phyloP scores from a whole-genome alignment of 768 basidiomycete genomes.

The Epithele typhae region DNA sequence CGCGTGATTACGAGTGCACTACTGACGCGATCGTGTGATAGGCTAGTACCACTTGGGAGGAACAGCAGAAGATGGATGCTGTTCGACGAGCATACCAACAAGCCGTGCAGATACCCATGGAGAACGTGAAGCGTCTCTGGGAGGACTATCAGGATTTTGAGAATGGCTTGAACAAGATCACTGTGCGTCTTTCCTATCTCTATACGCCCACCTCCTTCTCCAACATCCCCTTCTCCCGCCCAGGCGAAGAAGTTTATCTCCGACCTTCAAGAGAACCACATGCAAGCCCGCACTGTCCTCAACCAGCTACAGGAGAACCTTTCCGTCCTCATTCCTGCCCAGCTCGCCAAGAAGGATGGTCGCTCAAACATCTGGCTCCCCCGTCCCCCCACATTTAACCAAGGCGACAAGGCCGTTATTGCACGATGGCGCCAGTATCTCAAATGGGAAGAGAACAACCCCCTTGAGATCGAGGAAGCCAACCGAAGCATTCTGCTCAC shows the following conservation, averaged over 20 bases:
- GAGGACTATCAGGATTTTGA: constrained; percentile 92
- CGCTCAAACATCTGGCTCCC: constrained; percentile 56
- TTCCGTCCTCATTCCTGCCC: constrained; percentile 52
- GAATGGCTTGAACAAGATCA: constrained; percentile 82
- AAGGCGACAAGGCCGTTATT: constrained; percentile 69
- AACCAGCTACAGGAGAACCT: constrained; percentile 74
- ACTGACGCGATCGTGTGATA: constrained; percentile 15
- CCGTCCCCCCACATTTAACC: constrained; percentile 65
- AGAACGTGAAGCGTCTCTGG: constrained; percentile 92
- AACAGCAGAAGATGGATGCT: constrained; percentile 92
- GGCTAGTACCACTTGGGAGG: constrained; percentile 88
- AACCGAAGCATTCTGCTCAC: constrained; percentile 62
- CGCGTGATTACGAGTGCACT: neutral
- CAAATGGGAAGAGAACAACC: constrained; percentile 95
- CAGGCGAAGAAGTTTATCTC: constrained; percentile 94
- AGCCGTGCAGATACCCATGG: constrained; percentile 90
- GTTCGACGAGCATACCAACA: constrained; percentile 90
- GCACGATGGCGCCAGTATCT: constrained; percentile 88
- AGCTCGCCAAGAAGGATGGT: constrained; percentile 37
- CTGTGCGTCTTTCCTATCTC: constrained; percentile 36
- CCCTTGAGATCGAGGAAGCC: constrained; percentile 85
- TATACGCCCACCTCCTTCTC: too few species aligned
- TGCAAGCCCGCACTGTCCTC: constrained; percentile 90
- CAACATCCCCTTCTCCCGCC: neutral
- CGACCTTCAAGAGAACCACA: constrained; percentile 88